Conservation (phyloP, 2,329 filamentous ascomycete species). For the Dothistroma septosporum region DNA sequence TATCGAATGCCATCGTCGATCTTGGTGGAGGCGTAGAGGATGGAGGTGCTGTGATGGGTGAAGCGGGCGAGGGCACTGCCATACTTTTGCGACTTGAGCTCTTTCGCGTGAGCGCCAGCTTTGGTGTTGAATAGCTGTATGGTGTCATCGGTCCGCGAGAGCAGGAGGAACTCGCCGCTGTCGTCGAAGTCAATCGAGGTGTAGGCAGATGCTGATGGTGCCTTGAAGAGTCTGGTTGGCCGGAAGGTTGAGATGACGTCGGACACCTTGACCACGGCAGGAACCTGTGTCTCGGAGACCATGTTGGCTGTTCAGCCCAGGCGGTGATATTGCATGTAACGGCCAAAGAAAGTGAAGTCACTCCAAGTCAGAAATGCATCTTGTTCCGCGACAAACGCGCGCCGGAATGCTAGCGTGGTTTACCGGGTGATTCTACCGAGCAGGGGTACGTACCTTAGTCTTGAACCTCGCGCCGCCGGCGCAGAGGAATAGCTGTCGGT, state of each 20-base stretch:
- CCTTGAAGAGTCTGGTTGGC: slow-evolving; percentile 57
- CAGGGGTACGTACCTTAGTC: no score
- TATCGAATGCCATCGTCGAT: slow-evolving; percentile 86
- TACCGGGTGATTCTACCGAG: no score
- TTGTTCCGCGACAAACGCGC: neutral
- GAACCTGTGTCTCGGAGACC: slow-evolving; percentile 22
- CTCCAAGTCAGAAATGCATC: neutral
- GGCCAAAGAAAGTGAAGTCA: neutral
- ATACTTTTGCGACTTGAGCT: slow-evolving; percentile 91
- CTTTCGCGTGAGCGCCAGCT: slow-evolving; percentile 84
- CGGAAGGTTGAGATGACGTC: slow-evolving; percentile 75
- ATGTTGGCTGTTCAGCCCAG: slow-evolving; percentile 12
- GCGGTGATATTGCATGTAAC: neutral
- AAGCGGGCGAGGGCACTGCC: slow-evolving; percentile 91
- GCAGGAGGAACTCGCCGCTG: slow-evolving; percentile 85
- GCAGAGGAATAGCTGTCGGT: neutral
- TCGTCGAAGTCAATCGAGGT: slow-evolving; percentile 96
- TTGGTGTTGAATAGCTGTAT: slow-evolving; percentile 93
- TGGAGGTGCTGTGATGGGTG: slow-evolving; percentile 83
- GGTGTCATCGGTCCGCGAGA: slow-evolving; percentile 87
- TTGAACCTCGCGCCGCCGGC: no score
- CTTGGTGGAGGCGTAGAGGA: slow-evolving; percentile 94
- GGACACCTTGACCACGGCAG: slow-evolving; percentile 57
- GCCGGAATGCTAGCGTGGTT: no score
- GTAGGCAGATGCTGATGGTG: slow-evolving; percentile 56